Evolutionary conservation across 345 rosid genomes (phyloP), one percentile per base, ranked within the genome.

Genomic region (Gynandropsis gynandra): DNA sequence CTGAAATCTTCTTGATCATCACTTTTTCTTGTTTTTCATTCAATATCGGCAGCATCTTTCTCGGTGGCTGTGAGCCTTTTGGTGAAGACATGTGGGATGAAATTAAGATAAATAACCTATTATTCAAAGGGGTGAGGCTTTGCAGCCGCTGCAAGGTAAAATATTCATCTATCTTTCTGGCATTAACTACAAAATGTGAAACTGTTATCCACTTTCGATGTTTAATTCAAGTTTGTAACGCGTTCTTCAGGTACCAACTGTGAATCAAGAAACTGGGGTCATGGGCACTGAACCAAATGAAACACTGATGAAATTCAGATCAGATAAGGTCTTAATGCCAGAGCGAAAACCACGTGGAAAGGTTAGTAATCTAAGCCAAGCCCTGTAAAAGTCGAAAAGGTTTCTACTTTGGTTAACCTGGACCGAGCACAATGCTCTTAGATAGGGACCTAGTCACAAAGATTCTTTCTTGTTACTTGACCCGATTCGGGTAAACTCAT

Each of bases 121-220:
- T 71, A 14, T 89, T 85, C 59, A 60, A 54, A 69, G 86, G 84
- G 50, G 86, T 81, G 42, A 83, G 66, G 74, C 80, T 89, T 5
- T 85, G 97, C 54, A 64, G 82, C 63, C 95, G 95, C 49, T 89
- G 97, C 54, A 86, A 89, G 97, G 97, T 89, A 56, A 41, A 37
- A 38, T 40, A 27, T 40, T 32, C 52, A 47, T 38, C 5, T 42
- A 14, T 18, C 9, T 42, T 16, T 42, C 13, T 16, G n/a, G 16
- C 13, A 9, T 42, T 13, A 13, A 4, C 13, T 8, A 13, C 10
- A 42, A 14, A 10, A 42, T 48, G 29, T 66, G 19, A 35, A 20
- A 15, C 15, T 5, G 29, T 24, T 24, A 11, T 13, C 9, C 18
- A 58, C 10, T 47, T 34, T 54, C 18, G 11, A 52, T 47, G 52